Percentiles rank a stretch among this genome's conserved stretches.
Conservation (phyloP, 176 grass and related monocot genomes). For the Alopecurus myosuroides region DNA sequence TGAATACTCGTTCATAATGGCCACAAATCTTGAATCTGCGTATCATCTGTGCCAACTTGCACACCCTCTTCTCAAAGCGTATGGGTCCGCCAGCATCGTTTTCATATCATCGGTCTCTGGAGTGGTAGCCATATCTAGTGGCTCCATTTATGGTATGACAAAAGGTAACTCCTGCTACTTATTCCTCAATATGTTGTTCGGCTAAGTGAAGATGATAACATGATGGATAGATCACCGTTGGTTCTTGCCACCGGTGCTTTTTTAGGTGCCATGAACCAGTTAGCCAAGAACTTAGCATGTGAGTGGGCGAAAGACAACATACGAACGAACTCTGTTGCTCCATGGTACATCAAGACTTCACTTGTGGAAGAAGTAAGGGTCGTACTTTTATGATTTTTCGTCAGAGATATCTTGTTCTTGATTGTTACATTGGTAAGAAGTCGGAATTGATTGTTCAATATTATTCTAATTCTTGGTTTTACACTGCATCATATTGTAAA, state of each 20-base stretch:
- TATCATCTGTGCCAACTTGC: slow-evolving; percentile 89
- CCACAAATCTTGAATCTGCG: slow-evolving; percentile 77
- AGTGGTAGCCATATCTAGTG: slow-evolving; percentile 30
- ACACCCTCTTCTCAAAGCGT: slow-evolving; percentile 79
- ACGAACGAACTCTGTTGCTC: slow-evolving; percentile 71
- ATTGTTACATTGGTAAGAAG: neutral
- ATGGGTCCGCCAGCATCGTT: slow-evolving; percentile 59
- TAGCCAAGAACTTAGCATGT: slow-evolving; percentile 82
- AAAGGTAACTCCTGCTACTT: slow-evolving; percentile 46
- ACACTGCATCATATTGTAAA: neutral
- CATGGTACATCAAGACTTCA: slow-evolving; percentile 92
- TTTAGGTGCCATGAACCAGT: slow-evolving; percentile 82
- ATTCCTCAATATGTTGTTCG: neutral
- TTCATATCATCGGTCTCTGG: slow-evolving; percentile 80
- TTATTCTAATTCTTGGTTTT: neutral
- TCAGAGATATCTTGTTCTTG: neutral
- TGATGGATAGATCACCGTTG: neutral
- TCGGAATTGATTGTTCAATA: neutral
- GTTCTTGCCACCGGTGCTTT: neutral
- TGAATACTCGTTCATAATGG: slow-evolving; percentile 73
- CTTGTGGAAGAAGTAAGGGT: slow-evolving; percentile 48
- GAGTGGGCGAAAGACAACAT: slow-evolving; percentile 92
- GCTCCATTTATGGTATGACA: slow-evolving; percentile 68
- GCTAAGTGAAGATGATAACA: neutral
- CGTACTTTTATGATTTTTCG: neutral